These are phyloP conservation scores for Talaromyces atroroseus DNA, from an alignment of 2,329 filamentous ascomycete genomes.

Conservation along the genomic window DNA sequence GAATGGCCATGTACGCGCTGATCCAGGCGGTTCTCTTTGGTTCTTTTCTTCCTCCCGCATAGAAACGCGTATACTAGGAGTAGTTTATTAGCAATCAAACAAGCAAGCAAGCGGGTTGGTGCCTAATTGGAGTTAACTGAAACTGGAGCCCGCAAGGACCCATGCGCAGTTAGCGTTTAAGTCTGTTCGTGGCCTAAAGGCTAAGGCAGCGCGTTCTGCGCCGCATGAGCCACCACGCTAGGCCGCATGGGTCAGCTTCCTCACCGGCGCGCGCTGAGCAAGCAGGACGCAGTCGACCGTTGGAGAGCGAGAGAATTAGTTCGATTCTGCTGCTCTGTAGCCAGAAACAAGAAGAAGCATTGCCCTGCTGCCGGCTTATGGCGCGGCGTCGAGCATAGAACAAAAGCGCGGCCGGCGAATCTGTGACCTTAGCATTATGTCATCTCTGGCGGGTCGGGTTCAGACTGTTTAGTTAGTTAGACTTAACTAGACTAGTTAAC, in stretches of 20 bases:
- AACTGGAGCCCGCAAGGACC: background rate
- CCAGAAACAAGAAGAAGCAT: background rate
- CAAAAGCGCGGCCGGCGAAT: background rate
- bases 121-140: background rate
- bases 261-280: background rate
- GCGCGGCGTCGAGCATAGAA: background rate
- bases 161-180: background rate
- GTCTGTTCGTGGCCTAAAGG: background rate
- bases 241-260: constrained; percentile 8
- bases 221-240: constrained; percentile 5
- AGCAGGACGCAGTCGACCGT: background rate
- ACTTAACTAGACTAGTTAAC: background rate
- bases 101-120: background rate
- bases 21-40: constrained; percentile 82
- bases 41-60: constrained; percentile 87
- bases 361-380: background rate
- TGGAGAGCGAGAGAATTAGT: no score
- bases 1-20: constrained; percentile 74
- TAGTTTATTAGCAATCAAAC: background rate
- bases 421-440: constrained; percentile 11
- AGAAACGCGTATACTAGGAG: background rate
- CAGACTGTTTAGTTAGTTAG: background rate
- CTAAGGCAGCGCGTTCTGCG: background rate
- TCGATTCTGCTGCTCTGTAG: background rate
- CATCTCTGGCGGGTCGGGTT: background rate